Evolutionary conservation across 176 grass and related monocot genomes (phyloP).

Genomic region (Puccinellia tenuiflora): DNA sequence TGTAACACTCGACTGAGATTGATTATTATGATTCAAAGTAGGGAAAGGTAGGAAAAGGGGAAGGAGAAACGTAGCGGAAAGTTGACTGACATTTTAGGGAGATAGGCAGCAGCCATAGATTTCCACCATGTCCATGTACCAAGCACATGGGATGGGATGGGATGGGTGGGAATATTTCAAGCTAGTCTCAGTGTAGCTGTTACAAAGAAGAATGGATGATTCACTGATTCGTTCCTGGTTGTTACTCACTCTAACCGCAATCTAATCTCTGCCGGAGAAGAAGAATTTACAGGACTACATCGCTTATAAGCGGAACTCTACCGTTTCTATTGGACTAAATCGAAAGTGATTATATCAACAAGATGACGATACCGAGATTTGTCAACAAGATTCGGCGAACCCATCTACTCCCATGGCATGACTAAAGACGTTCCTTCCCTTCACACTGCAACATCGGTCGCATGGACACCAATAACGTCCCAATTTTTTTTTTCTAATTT

Average conservation of each 20-base stretch:
- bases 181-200: not conserved
- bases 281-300: too few species aligned
- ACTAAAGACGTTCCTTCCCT: too few species aligned
- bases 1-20: conserved; percentile 18
- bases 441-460: too few species aligned
- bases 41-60: conserved; percentile 15
- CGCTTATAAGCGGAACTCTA: too few species aligned
- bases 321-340: too few species aligned
- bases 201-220: not conserved
- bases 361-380: too few species aligned
- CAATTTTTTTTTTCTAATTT: too few species aligned
- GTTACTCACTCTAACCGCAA: not conserved
- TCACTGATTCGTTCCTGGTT: not conserved
- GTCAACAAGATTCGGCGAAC: too few species aligned
- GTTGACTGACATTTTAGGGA: conserved; percentile 5
- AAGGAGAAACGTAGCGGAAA: not conserved
- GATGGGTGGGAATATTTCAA: not conserved
- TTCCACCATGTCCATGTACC: conserved; percentile 17
- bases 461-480: too few species aligned
- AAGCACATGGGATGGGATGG: not conserved
- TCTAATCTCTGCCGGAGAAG: not conserved
- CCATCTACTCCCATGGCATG: too few species aligned
- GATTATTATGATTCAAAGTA: conserved; percentile 26
- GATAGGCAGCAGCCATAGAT: not conserved
- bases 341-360: too few species aligned